These are phyloP conservation scores for Pinus albicaulis DNA, from an alignment of 75 land plant species.

Conservation along the genomic window DNA sequence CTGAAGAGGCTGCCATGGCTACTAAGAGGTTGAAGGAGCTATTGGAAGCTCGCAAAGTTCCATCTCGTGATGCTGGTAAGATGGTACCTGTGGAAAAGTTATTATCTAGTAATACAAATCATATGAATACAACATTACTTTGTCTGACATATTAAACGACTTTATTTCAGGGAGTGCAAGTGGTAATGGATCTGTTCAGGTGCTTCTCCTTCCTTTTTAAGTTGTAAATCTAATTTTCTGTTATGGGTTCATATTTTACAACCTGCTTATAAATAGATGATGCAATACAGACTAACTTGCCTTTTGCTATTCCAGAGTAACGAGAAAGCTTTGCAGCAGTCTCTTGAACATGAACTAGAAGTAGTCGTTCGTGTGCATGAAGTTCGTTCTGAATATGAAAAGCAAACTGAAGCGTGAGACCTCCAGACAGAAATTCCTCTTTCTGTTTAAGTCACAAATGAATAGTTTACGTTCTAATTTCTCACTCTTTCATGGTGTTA, in stretches of 20 bases:
- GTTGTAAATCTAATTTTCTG: not conserved
- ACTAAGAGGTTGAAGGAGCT: conserved; percentile 89
- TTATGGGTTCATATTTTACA: not conserved
- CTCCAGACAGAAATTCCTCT: not conserved
- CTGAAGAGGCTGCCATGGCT: conserved; percentile 93
- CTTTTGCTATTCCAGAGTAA: conserved; percentile 34
- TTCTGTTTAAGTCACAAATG: not conserved
- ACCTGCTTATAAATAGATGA: not conserved
- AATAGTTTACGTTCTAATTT: not conserved
- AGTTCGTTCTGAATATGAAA: conserved; percentile 85
- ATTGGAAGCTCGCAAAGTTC: conserved; percentile 70
- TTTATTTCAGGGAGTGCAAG: not conserved
- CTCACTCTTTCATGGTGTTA: not conserved
- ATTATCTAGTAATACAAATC: not conserved
- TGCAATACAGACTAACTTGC: not conserved
- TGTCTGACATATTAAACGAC: not conserved
- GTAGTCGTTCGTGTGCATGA: conserved; percentile 87
- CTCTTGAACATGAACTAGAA: conserved; percentile 92
- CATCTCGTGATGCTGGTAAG: conserved; percentile 43
- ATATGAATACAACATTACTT: not conserved
- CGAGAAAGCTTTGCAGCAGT: conserved; percentile 52
- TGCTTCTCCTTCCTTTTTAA: not conserved
- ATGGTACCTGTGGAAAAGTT: not conserved
- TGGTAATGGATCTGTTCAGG: conserved; percentile 8
- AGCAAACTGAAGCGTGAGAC: conserved; percentile 82